These are phyloP conservation scores for Hypoxylon intermedium DNA, from an alignment of 495 filamentous ascomycete species.

Conservation along the genomic window DNA sequence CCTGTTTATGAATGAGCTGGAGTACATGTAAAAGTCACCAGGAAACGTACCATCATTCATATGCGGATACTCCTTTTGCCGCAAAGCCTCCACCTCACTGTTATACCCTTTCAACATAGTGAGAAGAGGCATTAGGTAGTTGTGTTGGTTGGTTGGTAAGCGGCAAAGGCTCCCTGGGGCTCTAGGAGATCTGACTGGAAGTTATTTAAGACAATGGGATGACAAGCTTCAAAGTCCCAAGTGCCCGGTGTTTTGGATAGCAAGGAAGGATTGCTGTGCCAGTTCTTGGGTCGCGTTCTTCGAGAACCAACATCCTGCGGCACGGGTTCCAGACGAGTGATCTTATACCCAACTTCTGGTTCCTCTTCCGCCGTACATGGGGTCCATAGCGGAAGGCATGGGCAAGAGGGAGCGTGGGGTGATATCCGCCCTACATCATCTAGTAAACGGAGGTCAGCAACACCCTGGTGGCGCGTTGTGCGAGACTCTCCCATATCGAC, in stretches of 20 bases:
- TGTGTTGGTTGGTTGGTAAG: neutral
- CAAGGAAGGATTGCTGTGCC: constrained; percentile 10
- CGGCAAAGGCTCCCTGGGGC: constrained; percentile 1
- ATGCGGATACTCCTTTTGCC: constrained; percentile 55
- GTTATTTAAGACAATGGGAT: neutral
- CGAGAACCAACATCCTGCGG: constrained; percentile 1
- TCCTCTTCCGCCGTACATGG: constrained; percentile 21
- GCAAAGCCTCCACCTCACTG: constrained; percentile 50
- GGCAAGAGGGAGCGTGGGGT: constrained; percentile 33
- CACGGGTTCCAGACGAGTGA: constrained; percentile 18
- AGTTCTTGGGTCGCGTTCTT: constrained; percentile 16
- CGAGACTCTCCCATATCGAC: constrained; percentile 33
- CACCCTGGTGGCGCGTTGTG: constrained; percentile 34
- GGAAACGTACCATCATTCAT: constrained; percentile 52
- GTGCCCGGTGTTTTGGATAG: neutral
- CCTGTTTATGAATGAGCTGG: constrained; percentile 36
- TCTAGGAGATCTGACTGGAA: constrained; percentile 1
- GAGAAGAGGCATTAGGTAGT: constrained; percentile 30
- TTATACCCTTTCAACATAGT: constrained; percentile 43
- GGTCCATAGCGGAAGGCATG: constrained; percentile 27
- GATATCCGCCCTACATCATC: constrained; percentile 41
- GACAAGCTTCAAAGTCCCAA: neutral
- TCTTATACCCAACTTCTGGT: constrained; percentile 33
- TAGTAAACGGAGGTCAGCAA: constrained; percentile 36
- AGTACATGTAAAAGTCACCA: neutral